A percentile compares a stretch with the other conserved stretches of the same genome.
These are phyloP conservation scores for Ophiostoma angusticollis DNA, from an alignment of 2,329 filamentous ascomycete genomes.

Conservation along the genomic window DNA sequence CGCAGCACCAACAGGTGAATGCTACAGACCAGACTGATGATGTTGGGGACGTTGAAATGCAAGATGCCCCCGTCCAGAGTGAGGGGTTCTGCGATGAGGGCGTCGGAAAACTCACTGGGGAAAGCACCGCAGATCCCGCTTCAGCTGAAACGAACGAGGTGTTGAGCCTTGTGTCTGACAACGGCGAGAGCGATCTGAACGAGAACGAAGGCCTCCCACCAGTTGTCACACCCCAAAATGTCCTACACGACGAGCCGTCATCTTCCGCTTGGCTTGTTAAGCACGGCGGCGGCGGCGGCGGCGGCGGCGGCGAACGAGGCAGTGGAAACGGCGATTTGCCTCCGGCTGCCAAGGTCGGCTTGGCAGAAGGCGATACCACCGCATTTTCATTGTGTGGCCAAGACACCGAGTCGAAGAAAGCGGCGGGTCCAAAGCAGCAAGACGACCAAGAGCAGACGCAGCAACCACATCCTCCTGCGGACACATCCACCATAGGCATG, in stretches of 20 bases:
- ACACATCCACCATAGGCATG: no score
- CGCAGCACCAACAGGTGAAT: not conserved
- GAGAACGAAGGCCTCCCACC: conserved; percentile 11
- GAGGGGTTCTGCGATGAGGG: not conserved
- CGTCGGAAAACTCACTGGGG: not conserved
- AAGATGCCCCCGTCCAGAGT: not conserved
- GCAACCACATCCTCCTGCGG: no score
- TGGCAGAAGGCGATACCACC: not conserved
- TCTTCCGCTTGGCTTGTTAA: conserved; percentile 8
- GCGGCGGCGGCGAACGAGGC: conserved; percentile 4
- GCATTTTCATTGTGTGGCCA: not conserved
- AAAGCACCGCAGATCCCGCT: conserved; percentile 1
- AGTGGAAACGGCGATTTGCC: not conserved
- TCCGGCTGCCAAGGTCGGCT: not conserved
- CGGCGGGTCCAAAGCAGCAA: no score
- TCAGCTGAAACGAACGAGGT: conserved; percentile 8
- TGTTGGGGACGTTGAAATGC: conserved; percentile 7
- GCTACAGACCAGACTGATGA: not conserved
- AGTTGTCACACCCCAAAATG: conserved; percentile 10
- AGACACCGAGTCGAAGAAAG: not conserved
- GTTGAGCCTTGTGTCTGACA: conserved; percentile 14
- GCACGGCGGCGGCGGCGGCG: conserved; percentile 9
- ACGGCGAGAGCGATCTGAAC: conserved; percentile 14
- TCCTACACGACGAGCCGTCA: conserved; percentile 3
- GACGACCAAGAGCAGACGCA: no score